Base-by-base conservation (phyloP, 768 basidiomycete species). In the Boletus reticuloceps region DNA sequence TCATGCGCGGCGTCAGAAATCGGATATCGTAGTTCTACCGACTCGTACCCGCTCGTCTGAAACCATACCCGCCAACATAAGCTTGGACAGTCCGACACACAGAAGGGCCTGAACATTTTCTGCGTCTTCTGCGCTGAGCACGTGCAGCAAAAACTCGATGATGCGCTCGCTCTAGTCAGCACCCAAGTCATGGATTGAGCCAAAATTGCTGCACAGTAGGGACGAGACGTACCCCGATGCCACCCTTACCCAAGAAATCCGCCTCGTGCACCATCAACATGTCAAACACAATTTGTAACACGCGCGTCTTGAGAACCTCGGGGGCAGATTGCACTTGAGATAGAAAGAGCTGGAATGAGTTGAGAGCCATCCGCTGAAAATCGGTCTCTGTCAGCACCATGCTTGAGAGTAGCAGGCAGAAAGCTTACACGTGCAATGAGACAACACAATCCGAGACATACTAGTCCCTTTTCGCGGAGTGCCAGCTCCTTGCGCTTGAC, bases 201-300 rank as follows among this genome's bases (percentile, higher is more conserved):
- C 14, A 37, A 0, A 14, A 6, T 37, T 17, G 14, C 16, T 37
- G 2, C 14, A 51, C 13, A 31, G 38, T 56, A 38, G 2, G 25
- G 0, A 43, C 39, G 5, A 48, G 34, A 46, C 71, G 3, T 58
- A 74, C 76, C 52, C 69, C 69, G 19, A 60, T 40, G 67, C 59
- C 67, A 39, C 78, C 65, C 67, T 77, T 37, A 61, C 79, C 79
- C 57, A 90, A 77, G 68, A 89, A 79, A 46, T 79, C 80, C 42
- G 74, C 78, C 53, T 90, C 87, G 58, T 96, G 88, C 1, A 90
- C 83, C 84, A 94, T 94, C 50, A 95, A 72, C 37, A 93, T 77
- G 69, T 97, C 94, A 62, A 96, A 92, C 5, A 94, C 69, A 52
- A 89, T 81, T 63, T 92, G 84, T n/a, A 92, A 71, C n/a, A 90